Percentiles rank a stretch among this genome's conserved stretches.
These are phyloP conservation scores for Odontarrhena argentea DNA, from an alignment of 345 rosid species.

Conservation along the genomic window DNA sequence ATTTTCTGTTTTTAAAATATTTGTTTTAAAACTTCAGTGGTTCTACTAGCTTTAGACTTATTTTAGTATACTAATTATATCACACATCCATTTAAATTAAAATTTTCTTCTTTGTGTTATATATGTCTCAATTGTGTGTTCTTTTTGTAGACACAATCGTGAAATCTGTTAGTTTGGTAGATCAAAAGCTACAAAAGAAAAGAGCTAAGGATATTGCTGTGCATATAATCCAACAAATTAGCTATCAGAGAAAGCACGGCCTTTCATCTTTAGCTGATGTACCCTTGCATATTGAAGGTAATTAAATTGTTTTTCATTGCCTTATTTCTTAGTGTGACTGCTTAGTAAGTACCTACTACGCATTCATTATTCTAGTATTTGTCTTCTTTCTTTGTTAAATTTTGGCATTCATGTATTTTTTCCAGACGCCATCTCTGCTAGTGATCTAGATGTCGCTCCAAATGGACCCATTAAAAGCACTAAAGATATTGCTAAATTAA, in stretches of 20 bases:
- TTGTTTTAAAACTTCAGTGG: too few relatives aligned
- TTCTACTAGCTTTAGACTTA: too few relatives aligned
- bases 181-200: neutral
- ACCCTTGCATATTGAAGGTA: slow-evolving; percentile 36
- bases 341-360: neutral
- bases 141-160: neutral
- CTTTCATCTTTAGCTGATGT: slow-evolving; percentile 32
- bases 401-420: neutral
- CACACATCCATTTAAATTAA: neutral
- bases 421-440: slow-evolving; percentile 18
- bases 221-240: slow-evolving; percentile 12
- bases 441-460: neutral
- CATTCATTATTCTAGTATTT: neutral
- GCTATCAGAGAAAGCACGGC: slow-evolving; percentile 6
- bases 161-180: neutral
- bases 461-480: neutral
- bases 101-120: neutral
- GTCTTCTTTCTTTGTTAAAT: neutral
- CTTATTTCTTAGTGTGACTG: neutral
- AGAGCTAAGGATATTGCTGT: neutral
- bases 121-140: neutral
- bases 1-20: too few relatives aligned
- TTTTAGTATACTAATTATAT: too few relatives aligned
- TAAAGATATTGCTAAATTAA: slow-evolving; percentile 12
- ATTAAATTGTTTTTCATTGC: neutral